phyloP scores from a whole-genome alignment of 176 grass and related monocot genomes.

The Oryza brachyantha region DNA sequence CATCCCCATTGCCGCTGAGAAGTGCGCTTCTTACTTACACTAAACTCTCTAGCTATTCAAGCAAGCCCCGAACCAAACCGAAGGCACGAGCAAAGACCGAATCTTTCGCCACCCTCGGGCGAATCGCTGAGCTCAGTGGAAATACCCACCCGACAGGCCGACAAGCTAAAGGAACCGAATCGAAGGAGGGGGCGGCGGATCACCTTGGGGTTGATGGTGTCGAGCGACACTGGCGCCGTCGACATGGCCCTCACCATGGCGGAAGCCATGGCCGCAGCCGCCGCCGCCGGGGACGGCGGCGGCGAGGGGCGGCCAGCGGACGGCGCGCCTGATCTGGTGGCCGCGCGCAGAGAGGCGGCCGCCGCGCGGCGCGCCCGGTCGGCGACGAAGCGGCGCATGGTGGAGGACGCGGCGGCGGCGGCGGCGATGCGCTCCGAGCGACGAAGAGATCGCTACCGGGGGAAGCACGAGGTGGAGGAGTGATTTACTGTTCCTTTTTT shows the following conservation, averaged over 20 bases:
- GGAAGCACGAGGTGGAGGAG: not conserved
- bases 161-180: not conserved
- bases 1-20: not conserved
- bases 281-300: not conserved
- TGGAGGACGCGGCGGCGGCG: not conserved
- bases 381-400: slow-evolving; percentile 63
- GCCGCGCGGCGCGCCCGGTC: slow-evolving; percentile 53
- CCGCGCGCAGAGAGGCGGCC: slow-evolving; percentile 33
- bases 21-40: not conserved
- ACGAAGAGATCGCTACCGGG: slow-evolving; percentile 5
- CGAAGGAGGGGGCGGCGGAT: not conserved
- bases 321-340: slow-evolving; percentile 39
- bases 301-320: not conserved
- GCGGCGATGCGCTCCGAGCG: not conserved
- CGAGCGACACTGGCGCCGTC: slow-evolving; percentile 46
- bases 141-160: not conserved
- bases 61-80: not conserved
- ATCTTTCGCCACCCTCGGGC: not conserved
- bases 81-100: not conserved
- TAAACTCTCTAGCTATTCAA: not conserved
- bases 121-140: not conserved
- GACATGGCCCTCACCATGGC: slow-evolving; percentile 43
- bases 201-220: slow-evolving; percentile 76
- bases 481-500: not conserved
- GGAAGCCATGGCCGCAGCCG: slow-evolving; percentile 37